Evolutionary conservation across 139 green algal species (phyloP).

Genomic region (Protoeuglena noctilucae): DNA sequence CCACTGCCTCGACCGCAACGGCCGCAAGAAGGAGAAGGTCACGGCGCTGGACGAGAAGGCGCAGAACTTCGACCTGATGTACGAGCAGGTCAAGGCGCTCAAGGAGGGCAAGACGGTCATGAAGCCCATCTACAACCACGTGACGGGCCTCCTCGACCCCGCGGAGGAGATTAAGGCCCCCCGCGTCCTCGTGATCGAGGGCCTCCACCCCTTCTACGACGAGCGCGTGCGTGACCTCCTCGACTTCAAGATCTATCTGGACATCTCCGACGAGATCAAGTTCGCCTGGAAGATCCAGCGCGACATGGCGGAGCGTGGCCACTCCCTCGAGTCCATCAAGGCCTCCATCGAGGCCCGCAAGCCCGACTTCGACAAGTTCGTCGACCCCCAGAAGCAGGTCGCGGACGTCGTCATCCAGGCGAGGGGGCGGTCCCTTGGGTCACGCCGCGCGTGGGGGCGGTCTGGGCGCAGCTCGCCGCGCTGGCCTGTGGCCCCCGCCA

Average conservation of each 20-base stretch:
- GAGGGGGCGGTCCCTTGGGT: not conserved
- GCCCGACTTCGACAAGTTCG: constrained; percentile 97
- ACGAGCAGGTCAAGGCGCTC: constrained; percentile 87
- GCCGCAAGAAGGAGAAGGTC: constrained; percentile 72
- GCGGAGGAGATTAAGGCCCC: constrained; percentile 76
- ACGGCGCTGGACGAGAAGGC: constrained; percentile 84
- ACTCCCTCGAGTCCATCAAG: constrained; percentile 97
- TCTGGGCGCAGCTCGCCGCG: too few species aligned
- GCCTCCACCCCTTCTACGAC: constrained; percentile 97
- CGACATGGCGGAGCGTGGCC: constrained; percentile 96
- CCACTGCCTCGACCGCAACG: constrained; percentile 84
- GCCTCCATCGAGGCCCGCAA: constrained; percentile 92
- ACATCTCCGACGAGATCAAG: constrained; percentile 98
- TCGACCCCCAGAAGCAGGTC: constrained; percentile 97
- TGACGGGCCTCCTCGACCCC: constrained; percentile 86
- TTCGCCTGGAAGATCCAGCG: constrained; percentile 99
- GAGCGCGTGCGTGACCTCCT: constrained; percentile 86
- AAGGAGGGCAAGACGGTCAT: constrained; percentile 93
- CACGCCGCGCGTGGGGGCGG: too few species aligned
- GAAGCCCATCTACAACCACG: constrained; percentile 99
- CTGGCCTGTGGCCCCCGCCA: not conserved
- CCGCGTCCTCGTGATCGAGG: constrained; percentile 92
- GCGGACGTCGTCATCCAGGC: constrained; percentile 95
- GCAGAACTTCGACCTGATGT: constrained; percentile 99
- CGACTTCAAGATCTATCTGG: constrained; percentile 99